Conservation (phyloP, 2,329 filamentous ascomycete species). For the Pseudopithomyces maydicus region DNA sequence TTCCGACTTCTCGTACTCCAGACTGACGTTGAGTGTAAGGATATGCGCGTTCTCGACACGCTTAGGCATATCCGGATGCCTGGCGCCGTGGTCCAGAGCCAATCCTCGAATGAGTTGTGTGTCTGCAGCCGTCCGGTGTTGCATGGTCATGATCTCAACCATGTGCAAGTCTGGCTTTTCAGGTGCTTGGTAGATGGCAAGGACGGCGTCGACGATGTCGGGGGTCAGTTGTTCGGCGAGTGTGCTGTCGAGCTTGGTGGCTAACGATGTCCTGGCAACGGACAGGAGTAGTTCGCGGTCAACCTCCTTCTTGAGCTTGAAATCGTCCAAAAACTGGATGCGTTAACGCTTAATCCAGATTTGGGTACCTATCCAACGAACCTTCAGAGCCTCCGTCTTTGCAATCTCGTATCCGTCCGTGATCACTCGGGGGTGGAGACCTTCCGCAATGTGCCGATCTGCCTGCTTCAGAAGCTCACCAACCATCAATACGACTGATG, state of each 20-base stretch:
- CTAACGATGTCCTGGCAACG: slow-evolving; percentile 90
- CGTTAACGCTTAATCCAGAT: slow-evolving; percentile 11
- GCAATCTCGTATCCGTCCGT: slow-evolving; percentile 98
- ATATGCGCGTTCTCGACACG: slow-evolving; percentile 94
- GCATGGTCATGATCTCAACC: slow-evolving; percentile 99
- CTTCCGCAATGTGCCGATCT: slow-evolving; percentile 92
- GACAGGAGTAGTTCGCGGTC: slow-evolving; percentile 93
- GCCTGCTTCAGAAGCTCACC: slow-evolving; percentile 98
- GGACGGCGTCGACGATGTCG: slow-evolving; percentile 93
- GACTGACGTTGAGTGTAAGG: slow-evolving; percentile 90
- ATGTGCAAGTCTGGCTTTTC: slow-evolving; percentile 97
- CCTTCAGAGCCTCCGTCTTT: slow-evolving; percentile 89
- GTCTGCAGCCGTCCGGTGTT: slow-evolving; percentile 93
- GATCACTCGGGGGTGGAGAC: slow-evolving; percentile 94
- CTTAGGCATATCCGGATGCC: slow-evolving; percentile 98
- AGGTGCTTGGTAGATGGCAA: slow-evolving; percentile 88
- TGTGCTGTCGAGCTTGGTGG: slow-evolving; percentile 89
- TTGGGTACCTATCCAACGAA: slow-evolving; percentile 38
- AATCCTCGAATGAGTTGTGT: slow-evolving; percentile 94
- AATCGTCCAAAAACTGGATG: slow-evolving; percentile 82
- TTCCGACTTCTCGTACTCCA: slow-evolving; percentile 99
- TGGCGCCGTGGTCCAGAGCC: slow-evolving; percentile 90
- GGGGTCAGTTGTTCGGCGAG: slow-evolving; percentile 91
- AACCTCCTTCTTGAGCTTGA: slow-evolving; percentile 87
- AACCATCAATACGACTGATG: slow-evolving; percentile 91